phyloP scores from a whole-genome alignment of 768 basidiomycete genomes.

The Boletus patriciae region DNA sequence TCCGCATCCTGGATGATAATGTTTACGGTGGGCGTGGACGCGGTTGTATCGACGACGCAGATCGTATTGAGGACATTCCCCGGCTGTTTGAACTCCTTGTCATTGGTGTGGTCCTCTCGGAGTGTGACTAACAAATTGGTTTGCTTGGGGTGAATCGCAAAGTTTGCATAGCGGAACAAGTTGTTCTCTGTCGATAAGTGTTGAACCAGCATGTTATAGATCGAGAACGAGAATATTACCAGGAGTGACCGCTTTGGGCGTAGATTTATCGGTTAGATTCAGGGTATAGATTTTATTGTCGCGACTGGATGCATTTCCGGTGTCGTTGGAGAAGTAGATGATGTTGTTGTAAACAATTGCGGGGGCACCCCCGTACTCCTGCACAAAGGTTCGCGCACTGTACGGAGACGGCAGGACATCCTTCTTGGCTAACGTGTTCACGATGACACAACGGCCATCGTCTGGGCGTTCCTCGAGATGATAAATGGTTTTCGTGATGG shows the following conservation, averaged over 20 bases:
- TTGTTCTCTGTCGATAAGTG: slow-evolving; percentile 14
- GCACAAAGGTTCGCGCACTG: slow-evolving; percentile 55
- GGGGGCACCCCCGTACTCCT: slow-evolving; percentile 70
- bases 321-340: slow-evolving; percentile 58
- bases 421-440: slow-evolving; percentile 41
- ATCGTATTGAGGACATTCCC: slow-evolving; percentile 47
- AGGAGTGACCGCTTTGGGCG: no score
- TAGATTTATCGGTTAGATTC: no score
- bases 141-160: slow-evolving; percentile 53
- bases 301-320: slow-evolving; percentile 9
- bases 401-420: slow-evolving; percentile 54
- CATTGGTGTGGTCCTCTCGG: slow-evolving; percentile 64
- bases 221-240: slow-evolving; percentile 38
- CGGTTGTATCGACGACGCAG: slow-evolving; percentile 48
- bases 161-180: slow-evolving; percentile 46
- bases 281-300: slow-evolving; percentile 49
- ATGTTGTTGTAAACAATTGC: slow-evolving; percentile 48
- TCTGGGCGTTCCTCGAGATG: slow-evolving; percentile 57
- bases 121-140: slow-evolving; percentile 54
- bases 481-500: slow-evolving; percentile 45
- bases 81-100: slow-evolving; percentile 26
- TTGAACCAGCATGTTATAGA: not conserved
- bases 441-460: slow-evolving; percentile 49
- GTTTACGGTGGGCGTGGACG: slow-evolving; percentile 34
- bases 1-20: slow-evolving; percentile 53